These are phyloP conservation scores for Papiliotrema terrestris DNA, from an alignment of 1,284 basidiomycete genomes.

Conservation along the genomic window DNA sequence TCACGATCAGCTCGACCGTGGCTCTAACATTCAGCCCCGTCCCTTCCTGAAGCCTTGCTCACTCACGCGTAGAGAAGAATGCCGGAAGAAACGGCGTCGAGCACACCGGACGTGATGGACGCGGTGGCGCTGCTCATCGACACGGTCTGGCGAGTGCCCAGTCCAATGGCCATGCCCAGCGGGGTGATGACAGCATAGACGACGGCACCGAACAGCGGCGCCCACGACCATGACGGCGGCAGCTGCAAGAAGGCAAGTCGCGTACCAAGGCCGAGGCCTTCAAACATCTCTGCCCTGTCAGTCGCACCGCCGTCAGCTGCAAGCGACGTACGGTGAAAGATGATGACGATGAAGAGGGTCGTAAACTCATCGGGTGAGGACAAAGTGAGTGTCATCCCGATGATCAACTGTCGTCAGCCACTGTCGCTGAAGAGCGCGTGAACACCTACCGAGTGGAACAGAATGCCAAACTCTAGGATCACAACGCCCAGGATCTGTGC, in stretches of 20 bases:
- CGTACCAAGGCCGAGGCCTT: constrained; percentile 28
- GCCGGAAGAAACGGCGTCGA: constrained; percentile 28
- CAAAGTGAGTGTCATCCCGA: constrained; percentile 43
- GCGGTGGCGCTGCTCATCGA: constrained; percentile 10
- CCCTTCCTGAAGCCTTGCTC: constrained; percentile 15
- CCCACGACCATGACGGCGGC: constrained; percentile 12
- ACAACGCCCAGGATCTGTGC: constrained; percentile 53
- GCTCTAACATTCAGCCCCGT: too few species aligned
- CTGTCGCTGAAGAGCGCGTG: neutral
- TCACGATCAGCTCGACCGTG: constrained; percentile 7
- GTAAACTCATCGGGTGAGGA: constrained; percentile 49
- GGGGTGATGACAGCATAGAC: constrained; percentile 15
- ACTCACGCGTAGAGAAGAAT: constrained; percentile 26
- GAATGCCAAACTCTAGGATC: constrained; percentile 49
- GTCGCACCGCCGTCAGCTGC: too few species aligned
- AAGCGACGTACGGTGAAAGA: constrained; percentile 28
- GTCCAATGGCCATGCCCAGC: constrained; percentile 17
- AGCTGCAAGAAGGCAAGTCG: constrained; percentile 21
- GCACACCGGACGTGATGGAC: constrained; percentile 15
- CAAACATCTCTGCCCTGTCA: constrained; percentile 20
- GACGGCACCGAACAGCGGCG: constrained; percentile 7
- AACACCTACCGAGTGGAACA: constrained; percentile 37
- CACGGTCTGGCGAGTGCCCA: constrained; percentile 9
- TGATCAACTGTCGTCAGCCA: constrained; percentile 36
- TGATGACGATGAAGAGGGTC: constrained; percentile 52